Evolutionary conservation across 2,329 filamentous ascomycete genomes (phyloP).

Genomic region (Penicillium crustosum): DNA sequence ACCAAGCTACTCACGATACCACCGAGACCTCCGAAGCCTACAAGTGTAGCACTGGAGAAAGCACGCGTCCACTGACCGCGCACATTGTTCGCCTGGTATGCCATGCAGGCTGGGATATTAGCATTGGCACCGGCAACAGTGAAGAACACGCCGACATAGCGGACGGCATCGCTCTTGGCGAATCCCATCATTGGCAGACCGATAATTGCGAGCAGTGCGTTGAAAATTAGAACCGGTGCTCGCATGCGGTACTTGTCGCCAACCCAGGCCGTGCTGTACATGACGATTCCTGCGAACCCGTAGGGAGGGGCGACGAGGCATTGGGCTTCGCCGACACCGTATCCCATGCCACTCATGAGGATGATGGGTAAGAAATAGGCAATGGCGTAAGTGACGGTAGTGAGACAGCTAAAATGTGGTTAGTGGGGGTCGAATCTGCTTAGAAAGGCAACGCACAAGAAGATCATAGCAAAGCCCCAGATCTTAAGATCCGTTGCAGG

Average conservation of each 20-base stretch:
- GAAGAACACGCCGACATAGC: constrained; percentile 75
- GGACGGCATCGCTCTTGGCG: constrained; percentile 54
- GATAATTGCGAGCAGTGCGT: constrained; percentile 65
- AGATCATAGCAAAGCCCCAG: constrained; percentile 56
- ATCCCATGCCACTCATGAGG: constrained; percentile 62
- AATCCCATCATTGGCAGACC: constrained; percentile 74
- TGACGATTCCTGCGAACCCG: constrained; percentile 62
- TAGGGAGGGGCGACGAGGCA: constrained; percentile 72
- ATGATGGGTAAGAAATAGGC: constrained; percentile 80
- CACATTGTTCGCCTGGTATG: constrained; percentile 86
- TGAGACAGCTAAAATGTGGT: constrained; percentile 59
- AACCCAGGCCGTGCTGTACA: constrained; percentile 59
- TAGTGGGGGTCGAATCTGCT: neutral
- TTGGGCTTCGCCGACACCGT: constrained; percentile 62
- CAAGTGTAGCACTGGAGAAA: constrained; percentile 71
- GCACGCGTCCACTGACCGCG: constrained; percentile 87
- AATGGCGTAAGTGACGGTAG: constrained; percentile 73
- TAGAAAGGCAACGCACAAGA: constrained; percentile 35
- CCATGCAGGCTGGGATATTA: constrained; percentile 72
- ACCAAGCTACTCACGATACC: constrained; percentile 74
- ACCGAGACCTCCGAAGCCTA: constrained; percentile 74
- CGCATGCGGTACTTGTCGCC: constrained; percentile 67
- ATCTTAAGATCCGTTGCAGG: constrained; percentile 53
- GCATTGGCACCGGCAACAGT: constrained; percentile 74
- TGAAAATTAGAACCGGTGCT: constrained; percentile 65